A percentile compares a stretch with the other conserved stretches of the same genome.
Conservation (phyloP, 805 yeast species). For the Candida coquimbonensis region DNA sequence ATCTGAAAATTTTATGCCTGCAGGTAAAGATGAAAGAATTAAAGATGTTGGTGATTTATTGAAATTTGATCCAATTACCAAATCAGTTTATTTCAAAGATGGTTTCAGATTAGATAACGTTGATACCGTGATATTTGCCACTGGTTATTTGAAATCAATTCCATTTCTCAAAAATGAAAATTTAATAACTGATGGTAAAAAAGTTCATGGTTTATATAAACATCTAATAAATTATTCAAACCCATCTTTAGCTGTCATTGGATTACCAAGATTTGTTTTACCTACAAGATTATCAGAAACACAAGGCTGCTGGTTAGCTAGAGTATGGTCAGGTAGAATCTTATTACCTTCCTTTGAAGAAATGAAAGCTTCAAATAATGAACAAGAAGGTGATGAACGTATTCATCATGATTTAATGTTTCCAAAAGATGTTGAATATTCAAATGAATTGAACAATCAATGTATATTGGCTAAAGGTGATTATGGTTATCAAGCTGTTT, state of each 20-base stretch:
- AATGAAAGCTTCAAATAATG: slow-evolving; percentile 38
- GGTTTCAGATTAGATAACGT: slow-evolving; percentile 40
- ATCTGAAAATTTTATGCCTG: slow-evolving; percentile 36
- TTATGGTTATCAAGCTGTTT: slow-evolving; percentile 41
- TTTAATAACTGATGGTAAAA: slow-evolving; percentile 38
- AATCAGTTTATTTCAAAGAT: slow-evolving; percentile 38
- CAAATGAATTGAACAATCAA: slow-evolving; percentile 36
- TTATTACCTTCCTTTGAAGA: slow-evolving; percentile 38
- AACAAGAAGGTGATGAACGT: slow-evolving; percentile 41
- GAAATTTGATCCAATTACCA: slow-evolving; percentile 30
- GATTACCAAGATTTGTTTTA: slow-evolving; percentile 52
- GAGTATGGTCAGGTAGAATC: slow-evolving; percentile 53
- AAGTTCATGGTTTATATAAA: slow-evolving; percentile 47
- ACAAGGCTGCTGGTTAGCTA: slow-evolving; percentile 59
- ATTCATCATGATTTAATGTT: slow-evolving; percentile 44
- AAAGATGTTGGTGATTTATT: slow-evolving; percentile 37
- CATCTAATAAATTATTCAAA: slow-evolving; percentile 53
- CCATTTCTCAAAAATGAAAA: slow-evolving; percentile 46
- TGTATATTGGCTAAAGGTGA: slow-evolving; percentile 31
- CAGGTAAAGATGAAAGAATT: slow-evolving; percentile 36
- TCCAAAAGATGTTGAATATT: slow-evolving; percentile 57
- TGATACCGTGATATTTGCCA: slow-evolving; percentile 59
- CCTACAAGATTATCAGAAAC: slow-evolving; percentile 57
- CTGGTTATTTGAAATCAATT: slow-evolving; percentile 63
- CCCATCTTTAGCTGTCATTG: slow-evolving; percentile 59